Evolutionary conservation across 2,329 filamentous ascomycete species (phyloP).

Genomic region (Davidsoniella neocaledoniae): DNA sequence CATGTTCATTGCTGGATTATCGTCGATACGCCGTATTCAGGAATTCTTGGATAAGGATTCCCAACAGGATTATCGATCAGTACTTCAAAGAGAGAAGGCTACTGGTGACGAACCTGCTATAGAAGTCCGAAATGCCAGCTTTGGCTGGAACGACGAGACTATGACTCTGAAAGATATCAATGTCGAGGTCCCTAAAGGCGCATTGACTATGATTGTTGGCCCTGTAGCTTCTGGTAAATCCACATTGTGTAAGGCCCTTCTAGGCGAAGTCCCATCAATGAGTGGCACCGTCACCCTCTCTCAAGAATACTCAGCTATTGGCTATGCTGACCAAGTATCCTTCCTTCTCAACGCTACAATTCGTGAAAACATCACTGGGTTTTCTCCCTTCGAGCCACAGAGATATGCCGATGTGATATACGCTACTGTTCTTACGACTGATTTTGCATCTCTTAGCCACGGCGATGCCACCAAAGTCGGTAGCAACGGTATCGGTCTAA

Average conservation of each 20-base stretch:
- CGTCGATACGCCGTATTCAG: conserved; percentile 12
- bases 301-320: conserved; percentile 13
- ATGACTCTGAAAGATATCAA: conserved; percentile 19
- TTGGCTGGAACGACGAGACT: conserved; percentile 17
- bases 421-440: conserved; percentile 19
- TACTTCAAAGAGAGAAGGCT: background rate
- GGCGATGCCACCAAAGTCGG: conserved; percentile 25
- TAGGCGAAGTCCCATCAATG: conserved; percentile 18
- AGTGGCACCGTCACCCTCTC: conserved; percentile 14
- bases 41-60: conserved; percentile 11
- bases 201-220: conserved; percentile 24
- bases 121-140: conserved; percentile 4
- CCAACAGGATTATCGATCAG: conserved; percentile 7
- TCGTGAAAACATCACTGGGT: conserved; percentile 23
- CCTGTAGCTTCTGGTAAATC: conserved; percentile 24
- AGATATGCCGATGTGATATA: conserved; percentile 22
- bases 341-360: conserved; percentile 22
- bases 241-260: conserved; percentile 21
- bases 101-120: background rate
- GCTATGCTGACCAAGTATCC: conserved; percentile 20
- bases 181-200: conserved; percentile 18
- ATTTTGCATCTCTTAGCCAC: conserved; percentile 19
- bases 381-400: conserved; percentile 17
- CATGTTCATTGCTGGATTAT: conserved; percentile 12
- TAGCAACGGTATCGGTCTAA: conserved; percentile 25